Evolutionary conservation across 306 rosid species (phyloP), one percentile per base, ranked within the genome.

Genomic region (Morella rubra): DNA sequence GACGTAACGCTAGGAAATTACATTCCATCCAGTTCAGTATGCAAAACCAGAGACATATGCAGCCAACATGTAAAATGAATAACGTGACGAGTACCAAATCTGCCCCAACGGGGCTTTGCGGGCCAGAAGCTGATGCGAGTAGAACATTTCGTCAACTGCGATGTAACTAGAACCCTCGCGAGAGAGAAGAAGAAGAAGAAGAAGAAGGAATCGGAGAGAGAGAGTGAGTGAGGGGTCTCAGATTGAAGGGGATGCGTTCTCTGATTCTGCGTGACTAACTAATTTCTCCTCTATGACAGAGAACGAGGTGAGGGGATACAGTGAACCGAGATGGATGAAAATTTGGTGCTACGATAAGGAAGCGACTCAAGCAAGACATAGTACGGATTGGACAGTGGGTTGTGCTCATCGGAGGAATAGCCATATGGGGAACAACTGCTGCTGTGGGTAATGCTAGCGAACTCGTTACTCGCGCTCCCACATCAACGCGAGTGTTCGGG

Each of bases 81-180:
- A 18, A 44, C 32, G 19, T 40, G 13, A 0, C 13, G 56, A 42
- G 37, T 83, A 93, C 98, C 98, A 93, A 56, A 93, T 93, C 85
- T 93, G 91, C 40, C 98, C 96, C 12, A 93, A 88, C 10, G 95
- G 93, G 55, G 92, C 95, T 54, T 93, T 93, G 51, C 98, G 90
- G 61, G 96, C 96, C 8, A 93, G 95, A 54, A 91, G 91, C 82
- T 91, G 91, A 67, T 90, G 96, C 18, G 96, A 91, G 95, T 91
- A 93, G 79, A 93, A 91, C 96, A 91, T 93, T 15, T 69, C 45
- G 27, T 10, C 4, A 54, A 42, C 62, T 11, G 49, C 3, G 61
- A n/a, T 3, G 16, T 32, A 64, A 49, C 22, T 37, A 27, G 18
- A 73, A 77, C 60, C 41, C 47, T 53, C n/a, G 19, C 22, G 47